Evolutionary conservation across 768 basidiomycete species (phyloP).

Genomic region (Leccinum obscurum): DNA sequence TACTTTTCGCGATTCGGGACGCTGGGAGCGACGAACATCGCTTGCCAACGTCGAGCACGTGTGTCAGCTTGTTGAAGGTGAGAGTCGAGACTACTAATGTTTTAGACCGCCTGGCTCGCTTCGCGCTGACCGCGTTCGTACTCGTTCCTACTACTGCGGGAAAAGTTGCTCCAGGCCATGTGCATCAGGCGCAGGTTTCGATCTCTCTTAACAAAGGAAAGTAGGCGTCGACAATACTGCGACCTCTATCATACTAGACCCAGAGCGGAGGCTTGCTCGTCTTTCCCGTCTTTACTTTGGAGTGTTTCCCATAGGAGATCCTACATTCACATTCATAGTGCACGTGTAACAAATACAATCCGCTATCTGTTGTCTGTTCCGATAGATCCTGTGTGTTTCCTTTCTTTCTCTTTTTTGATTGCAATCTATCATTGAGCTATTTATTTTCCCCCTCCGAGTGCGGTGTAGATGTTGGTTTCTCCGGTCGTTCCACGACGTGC

Average conservation of each 20-base stretch:
- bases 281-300: neutral
- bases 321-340: neutral
- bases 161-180: slow-evolving; percentile 86
- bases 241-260: too few relatives aligned
- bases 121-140: neutral
- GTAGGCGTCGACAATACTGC: too few relatives aligned
- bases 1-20: slow-evolving; percentile 82
- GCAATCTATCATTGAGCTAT: too few relatives aligned
- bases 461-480: slow-evolving; percentile 29
- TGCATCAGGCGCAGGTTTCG: slow-evolving; percentile 86
- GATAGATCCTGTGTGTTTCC: slow-evolving; percentile 5
- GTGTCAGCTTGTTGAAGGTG: slow-evolving; percentile 58
- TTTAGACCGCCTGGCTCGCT: neutral
- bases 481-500: slow-evolving; percentile 45
- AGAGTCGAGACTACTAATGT: too few relatives aligned
- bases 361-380: slow-evolving; percentile 9
- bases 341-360: slow-evolving; percentile 8
- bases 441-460: slow-evolving; percentile 30
- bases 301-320: neutral
- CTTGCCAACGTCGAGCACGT: slow-evolving; percentile 78
- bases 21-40: slow-evolving; percentile 70
- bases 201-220: slow-evolving; percentile 63
- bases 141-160: slow-evolving; percentile 46
- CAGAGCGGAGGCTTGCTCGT: too few relatives aligned
- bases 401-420: neutral